Percentiles rank a stretch among this genome's conserved stretches.
phyloP scores from a whole-genome alignment of 2,329 filamentous ascomycete species.

The Catunica adiposa region DNA sequence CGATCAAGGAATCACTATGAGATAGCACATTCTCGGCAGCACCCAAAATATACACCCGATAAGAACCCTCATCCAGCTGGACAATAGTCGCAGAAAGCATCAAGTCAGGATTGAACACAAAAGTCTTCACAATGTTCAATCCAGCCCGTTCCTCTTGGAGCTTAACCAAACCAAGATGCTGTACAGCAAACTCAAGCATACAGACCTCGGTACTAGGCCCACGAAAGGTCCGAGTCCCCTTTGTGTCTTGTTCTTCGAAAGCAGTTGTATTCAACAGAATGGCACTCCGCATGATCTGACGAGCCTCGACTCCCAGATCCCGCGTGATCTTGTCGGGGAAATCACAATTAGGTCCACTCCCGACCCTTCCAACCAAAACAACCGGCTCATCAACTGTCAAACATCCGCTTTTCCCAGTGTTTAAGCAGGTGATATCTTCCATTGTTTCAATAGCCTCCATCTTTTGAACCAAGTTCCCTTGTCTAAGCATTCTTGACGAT shows the following conservation, averaged over 20 bases:
- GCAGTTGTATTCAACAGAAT: constrained; percentile 35
- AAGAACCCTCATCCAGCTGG: constrained; percentile 28
- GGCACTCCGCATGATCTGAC: constrained; percentile 24
- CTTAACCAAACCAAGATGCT: constrained; percentile 31
- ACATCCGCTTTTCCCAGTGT: constrained; percentile 51
- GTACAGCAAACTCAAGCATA: constrained; percentile 32
- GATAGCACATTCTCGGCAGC: constrained; percentile 39
- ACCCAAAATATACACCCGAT: constrained; percentile 39
- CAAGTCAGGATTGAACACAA: constrained; percentile 36
- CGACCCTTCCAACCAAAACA: constrained; percentile 39
- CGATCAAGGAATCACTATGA: constrained; percentile 26
- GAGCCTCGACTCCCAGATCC: constrained; percentile 22
- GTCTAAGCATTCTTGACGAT: constrained; percentile 44
- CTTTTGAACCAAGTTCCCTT: constrained; percentile 44
- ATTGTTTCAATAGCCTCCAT: constrained; percentile 45
- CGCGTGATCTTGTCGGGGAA: constrained; percentile 20
- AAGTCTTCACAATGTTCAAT: constrained; percentile 29
- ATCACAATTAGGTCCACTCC: constrained; percentile 24
- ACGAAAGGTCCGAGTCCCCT: constrained; percentile 26
- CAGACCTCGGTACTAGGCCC: constrained; percentile 41
- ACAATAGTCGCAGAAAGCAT: constrained; percentile 42
- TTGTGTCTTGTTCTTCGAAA: constrained; percentile 30
- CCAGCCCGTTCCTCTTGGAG: constrained; percentile 31
- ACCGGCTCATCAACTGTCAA: constrained; percentile 49
- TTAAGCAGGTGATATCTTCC: constrained; percentile 47